A percentile compares a stretch with the other conserved stretches of the same genome.
phyloP scores from a whole-genome alignment of 148 eudicot genomes.

The Polygonum maritimum region DNA sequence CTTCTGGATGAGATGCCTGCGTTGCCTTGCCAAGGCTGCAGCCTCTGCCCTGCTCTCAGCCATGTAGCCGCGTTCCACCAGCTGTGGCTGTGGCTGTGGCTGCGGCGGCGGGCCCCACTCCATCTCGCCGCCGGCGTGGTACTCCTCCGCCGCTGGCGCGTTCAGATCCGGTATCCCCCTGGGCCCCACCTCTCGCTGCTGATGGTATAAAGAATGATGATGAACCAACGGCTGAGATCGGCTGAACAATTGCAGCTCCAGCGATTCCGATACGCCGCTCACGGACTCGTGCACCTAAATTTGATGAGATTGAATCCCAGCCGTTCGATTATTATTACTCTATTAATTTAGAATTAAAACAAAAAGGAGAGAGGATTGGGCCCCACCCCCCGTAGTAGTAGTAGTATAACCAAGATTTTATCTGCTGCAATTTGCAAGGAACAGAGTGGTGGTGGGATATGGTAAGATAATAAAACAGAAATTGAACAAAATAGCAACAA shows the following conservation, averaged over 20 bases:
- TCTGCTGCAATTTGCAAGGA: not conserved
- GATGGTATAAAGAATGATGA: not conserved
- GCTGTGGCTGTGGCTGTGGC: not conserved
- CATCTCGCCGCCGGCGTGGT: not conserved
- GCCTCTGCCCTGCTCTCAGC: not conserved
- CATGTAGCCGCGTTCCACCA: not conserved
- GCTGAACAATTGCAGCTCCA: not conserved
- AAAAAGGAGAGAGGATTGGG: not conserved
- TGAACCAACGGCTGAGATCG: not conserved
- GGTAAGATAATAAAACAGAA: not conserved
- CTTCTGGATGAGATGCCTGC: constrained; percentile 10
- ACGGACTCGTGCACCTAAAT: not conserved
- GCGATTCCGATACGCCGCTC: not conserved
- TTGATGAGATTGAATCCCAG: not conserved
- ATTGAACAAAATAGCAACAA: not conserved
- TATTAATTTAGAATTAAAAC: not conserved
- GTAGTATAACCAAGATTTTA: not conserved
- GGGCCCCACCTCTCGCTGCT: not conserved
- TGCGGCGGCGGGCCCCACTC: not conserved
- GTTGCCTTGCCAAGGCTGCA: constrained; percentile 6
- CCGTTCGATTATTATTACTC: not conserved
- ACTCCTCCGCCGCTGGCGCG: not conserved
- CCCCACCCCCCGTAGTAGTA: not conserved
- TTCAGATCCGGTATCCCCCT: constrained; percentile 6
- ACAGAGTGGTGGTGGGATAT: not conserved